Evolutionary conservation across 495 filamentous ascomycete genomes (phyloP), one percentile per base, ranked within the genome.

Genomic region (Penicillium daleae): DNA sequence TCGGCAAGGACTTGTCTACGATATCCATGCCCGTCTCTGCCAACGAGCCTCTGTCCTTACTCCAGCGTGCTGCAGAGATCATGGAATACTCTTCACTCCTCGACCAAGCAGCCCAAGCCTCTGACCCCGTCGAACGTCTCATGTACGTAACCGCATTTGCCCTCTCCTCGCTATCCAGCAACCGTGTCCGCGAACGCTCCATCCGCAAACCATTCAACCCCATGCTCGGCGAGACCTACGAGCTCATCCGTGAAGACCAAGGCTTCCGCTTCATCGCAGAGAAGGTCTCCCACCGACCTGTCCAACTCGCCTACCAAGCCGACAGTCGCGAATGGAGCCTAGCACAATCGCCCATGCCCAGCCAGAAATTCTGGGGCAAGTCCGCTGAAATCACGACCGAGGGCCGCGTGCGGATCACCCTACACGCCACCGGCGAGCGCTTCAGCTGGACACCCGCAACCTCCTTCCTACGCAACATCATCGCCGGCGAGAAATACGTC

Each of bases 321-420:
- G 96, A 98, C 68, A 83, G 87, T 65, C 82, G 86, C 24, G 78
- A 82, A 42, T 99, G 95, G 95, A 91, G 88, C 9, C 86, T 96
- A 59, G 81, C 90, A 6, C 95, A 98, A 71, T 89, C 89, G 7
- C 92, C 95, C 0, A 87, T 89, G 67, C 95, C 95, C 3, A 88
- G 87, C 9, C 95, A 99, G 71, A 97, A 98, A 66, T 99, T 99
- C 80, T 99, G 95, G 95, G 95, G 95, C 49, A 99, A 99, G 77
- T 92, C 88, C 57, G 91, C 90, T 19, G 95, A 99, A 75, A 84
- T 99, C 61, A 92, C 87, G 50, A 98, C 93, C 0, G 94, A 97
- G 46, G 95, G 95, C 12, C 89, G 92, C 22, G 87, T 90, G 10
- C 85, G 92, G 22, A 78, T 98, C 35, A 83, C 80, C 37, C 75